These are phyloP conservation scores for Chlorociboria aeruginascens DNA, from an alignment of 495 filamentous ascomycete species.

Conservation along the genomic window DNA sequence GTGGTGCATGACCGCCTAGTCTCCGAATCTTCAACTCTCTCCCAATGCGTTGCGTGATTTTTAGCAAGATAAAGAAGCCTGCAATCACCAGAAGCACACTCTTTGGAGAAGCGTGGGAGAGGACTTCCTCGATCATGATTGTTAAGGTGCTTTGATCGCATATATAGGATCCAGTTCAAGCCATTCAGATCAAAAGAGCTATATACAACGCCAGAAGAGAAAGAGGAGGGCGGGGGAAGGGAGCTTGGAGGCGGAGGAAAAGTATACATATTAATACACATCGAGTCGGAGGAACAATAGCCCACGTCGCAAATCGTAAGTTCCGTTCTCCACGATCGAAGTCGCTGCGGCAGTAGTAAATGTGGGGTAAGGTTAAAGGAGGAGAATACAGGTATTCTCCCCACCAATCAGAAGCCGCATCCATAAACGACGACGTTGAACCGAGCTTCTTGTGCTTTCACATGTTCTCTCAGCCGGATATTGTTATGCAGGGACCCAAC, in stretches of 20 bases:
- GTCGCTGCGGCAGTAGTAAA: too few relatives aligned
- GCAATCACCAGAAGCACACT: conserved; percentile 15
- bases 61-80: conserved; percentile 20
- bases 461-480: too few relatives aligned
- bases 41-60: conserved; percentile 19
- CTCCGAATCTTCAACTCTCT: conserved; percentile 28
- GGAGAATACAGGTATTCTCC: too few relatives aligned
- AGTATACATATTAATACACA: conserved; percentile 2
- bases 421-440: too few relatives aligned
- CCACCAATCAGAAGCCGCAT: too few relatives aligned
- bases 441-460: too few relatives aligned
- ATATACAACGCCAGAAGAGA: too few relatives aligned
- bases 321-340: neutral
- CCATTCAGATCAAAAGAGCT: too few relatives aligned
- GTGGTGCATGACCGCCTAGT: conserved; percentile 26
- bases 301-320: conserved; percentile 16
- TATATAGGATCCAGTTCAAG: too few relatives aligned
- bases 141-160: conserved; percentile 17
- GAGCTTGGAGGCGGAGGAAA: neutral
- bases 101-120: conserved; percentile 27
- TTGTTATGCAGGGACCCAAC: too few relatives aligned
- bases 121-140: conserved; percentile 18
- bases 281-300: conserved; percentile 13
- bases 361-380: too few relatives aligned
- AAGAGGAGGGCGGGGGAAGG: too few relatives aligned